Conservation (phyloP, 2,329 filamentous ascomycete species). For the Cucurbitaria berberidis region DNA sequence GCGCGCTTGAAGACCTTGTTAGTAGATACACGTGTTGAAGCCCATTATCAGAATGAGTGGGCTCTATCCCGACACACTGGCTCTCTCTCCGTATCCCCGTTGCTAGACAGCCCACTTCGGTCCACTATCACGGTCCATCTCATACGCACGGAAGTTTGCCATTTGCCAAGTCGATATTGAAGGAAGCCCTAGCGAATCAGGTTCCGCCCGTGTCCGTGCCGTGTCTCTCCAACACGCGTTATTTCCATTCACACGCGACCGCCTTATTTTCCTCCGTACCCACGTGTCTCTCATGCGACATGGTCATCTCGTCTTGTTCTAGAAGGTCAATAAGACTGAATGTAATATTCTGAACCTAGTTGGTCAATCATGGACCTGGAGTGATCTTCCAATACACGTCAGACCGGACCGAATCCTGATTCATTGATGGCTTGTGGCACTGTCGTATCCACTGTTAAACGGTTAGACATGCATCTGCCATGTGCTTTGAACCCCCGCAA, state of each 20-base stretch:
- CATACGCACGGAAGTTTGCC: not conserved
- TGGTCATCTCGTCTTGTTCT: not conserved
- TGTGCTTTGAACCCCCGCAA: not conserved
- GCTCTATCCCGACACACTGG: not conserved
- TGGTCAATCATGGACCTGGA: not conserved
- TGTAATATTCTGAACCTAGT: too few species aligned
- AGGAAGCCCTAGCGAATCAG: not conserved
- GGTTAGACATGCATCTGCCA: not conserved
- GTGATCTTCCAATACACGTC: not conserved
- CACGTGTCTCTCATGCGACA: not conserved
- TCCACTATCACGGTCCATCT: not conserved
- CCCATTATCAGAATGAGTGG: too few species aligned
- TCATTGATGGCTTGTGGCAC: constrained; percentile 1
- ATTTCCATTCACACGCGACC: not conserved
- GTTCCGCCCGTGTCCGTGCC: not conserved
- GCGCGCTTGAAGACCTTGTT: not conserved
- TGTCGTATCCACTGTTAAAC: not conserved
- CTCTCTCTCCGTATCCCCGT: not conserved
- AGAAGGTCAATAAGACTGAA: too few species aligned
- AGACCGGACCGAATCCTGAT: not conserved
- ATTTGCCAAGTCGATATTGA: not conserved
- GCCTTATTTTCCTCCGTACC: not conserved
- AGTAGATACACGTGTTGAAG: not conserved
- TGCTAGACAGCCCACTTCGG: not conserved
- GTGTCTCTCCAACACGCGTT: not conserved